phyloP scores from a whole-genome alignment of 352 stramenopile genomes.

The Blastocystis sp. region DNA sequence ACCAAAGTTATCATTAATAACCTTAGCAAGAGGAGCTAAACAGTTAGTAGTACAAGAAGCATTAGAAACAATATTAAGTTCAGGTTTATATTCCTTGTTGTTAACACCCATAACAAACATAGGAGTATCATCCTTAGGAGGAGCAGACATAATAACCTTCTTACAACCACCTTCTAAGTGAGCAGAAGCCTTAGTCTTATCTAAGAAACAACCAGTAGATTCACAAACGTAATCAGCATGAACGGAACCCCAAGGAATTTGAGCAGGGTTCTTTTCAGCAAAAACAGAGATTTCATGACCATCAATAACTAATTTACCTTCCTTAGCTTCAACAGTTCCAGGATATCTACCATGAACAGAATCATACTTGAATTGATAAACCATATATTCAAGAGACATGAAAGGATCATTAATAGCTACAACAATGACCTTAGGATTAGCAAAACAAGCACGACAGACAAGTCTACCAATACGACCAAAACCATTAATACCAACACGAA shows the following conservation, averaged over 20 bases:
- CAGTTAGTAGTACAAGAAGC: constrained; percentile 56
- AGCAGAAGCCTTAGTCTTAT: constrained; percentile 53
- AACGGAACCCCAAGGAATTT: constrained; percentile 55
- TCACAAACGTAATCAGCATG: constrained; percentile 77
- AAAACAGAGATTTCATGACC: constrained; percentile 72
- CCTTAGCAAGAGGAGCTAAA: too few species aligned
- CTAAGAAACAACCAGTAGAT: constrained; percentile 80
- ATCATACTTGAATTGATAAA: constrained; percentile 88
- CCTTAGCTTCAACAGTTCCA: constrained; percentile 62
- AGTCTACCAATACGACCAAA: too few species aligned
- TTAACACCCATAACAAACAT: too few species aligned
- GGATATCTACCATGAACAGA: constrained; percentile 71
- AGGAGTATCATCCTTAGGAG: constrained; percentile 64
- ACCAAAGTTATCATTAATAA: too few species aligned
- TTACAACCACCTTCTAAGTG: constrained; percentile 71
- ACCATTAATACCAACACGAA: too few species aligned
- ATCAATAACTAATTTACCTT: constrained; percentile 58
- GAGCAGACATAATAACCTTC: constrained; percentile 84
- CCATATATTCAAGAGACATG: constrained; percentile 27
- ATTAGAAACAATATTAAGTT: constrained; percentile 56
- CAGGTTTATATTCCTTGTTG: constrained; percentile 80
- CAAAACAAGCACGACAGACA: too few species aligned
- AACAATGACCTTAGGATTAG: constrained; percentile 50
- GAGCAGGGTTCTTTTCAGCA: constrained; percentile 65
- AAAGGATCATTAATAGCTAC: constrained; percentile 27